Evolutionary conservation across 2,329 filamentous ascomycete genomes (phyloP).

Genomic region (Epichloe baconii): DNA sequence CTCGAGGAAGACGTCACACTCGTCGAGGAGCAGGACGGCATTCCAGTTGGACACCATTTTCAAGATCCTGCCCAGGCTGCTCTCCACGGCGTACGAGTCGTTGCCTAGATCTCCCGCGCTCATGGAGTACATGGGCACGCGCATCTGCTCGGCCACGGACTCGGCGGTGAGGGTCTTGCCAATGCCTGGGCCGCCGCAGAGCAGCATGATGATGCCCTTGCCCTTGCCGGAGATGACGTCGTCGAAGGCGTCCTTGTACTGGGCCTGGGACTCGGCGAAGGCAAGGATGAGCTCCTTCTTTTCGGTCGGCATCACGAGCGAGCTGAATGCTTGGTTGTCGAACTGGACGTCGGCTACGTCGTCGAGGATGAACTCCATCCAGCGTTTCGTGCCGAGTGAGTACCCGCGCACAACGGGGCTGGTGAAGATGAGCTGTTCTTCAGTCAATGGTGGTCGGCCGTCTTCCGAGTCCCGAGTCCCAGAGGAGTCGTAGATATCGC

Average conservation of each 20-base stretch:
- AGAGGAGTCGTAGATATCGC: background rate
- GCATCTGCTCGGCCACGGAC: slow-evolving; percentile 35
- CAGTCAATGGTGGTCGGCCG: slow-evolving; percentile 18
- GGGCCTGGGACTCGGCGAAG: slow-evolving; percentile 33
- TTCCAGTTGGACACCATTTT: slow-evolving; percentile 51
- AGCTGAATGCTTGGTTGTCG: slow-evolving; percentile 34
- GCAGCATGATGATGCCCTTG: slow-evolving; percentile 35
- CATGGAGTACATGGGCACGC: slow-evolving; percentile 36
- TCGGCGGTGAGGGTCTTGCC: slow-evolving; percentile 38
- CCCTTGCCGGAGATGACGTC: slow-evolving; percentile 40
- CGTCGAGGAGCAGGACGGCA: slow-evolving; percentile 23
- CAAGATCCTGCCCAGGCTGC: slow-evolving; percentile 37
- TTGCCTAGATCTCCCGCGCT: slow-evolving; percentile 59
- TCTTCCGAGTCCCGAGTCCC: slow-evolving; percentile 4
- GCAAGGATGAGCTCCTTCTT: slow-evolving; percentile 39
- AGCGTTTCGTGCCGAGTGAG: slow-evolving; percentile 32
- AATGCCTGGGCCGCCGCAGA: slow-evolving; percentile 34
- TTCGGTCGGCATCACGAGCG: slow-evolving; percentile 33
- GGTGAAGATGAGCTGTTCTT: slow-evolving; percentile 28
- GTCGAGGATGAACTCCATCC: slow-evolving; percentile 37
- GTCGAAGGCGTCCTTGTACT: slow-evolving; percentile 31
- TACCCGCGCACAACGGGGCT: slow-evolving; percentile 33
- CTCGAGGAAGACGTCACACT: slow-evolving; percentile 32
- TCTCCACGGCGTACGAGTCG: slow-evolving; percentile 50
- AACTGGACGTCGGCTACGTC: slow-evolving; percentile 31